Evolutionary conservation across 1,284 basidiomycete species (phyloP).

Genomic region (Schizopora paradoxa): DNA sequence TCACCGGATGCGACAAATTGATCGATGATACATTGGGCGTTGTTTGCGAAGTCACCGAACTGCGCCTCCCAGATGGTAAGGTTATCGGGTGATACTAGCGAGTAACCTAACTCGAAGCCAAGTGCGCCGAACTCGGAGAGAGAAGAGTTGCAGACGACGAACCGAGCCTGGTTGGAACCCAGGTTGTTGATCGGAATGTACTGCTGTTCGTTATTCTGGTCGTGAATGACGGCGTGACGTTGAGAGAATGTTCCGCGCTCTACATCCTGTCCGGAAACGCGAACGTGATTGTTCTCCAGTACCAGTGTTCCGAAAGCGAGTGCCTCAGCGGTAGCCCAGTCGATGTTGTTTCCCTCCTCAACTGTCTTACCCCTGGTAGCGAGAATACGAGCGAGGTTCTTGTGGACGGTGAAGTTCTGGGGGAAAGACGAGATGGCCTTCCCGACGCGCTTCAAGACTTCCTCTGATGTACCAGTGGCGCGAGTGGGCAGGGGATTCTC

Average conservation of each 20-base stretch:
- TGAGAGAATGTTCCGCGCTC: constrained; percentile 99
- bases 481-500: constrained; percentile 89
- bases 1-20: constrained; percentile 98
- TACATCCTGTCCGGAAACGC: constrained; percentile 97
- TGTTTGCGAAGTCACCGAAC: constrained; percentile 98
- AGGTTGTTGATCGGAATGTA: constrained; percentile 90
- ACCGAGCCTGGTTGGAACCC: constrained; percentile 81
- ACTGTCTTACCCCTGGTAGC: constrained; percentile 83
- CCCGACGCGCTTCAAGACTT: constrained; percentile 82
- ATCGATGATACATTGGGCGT: constrained; percentile 97
- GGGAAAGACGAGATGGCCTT: constrained; percentile 85
- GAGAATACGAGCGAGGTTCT: constrained; percentile 93
- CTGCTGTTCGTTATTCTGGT: constrained; percentile 89
- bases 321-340: constrained; percentile 99
- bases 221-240: constrained; percentile 95
- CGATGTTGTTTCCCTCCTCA: constrained; percentile 87
- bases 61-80: constrained; percentile 99
- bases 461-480: constrained; percentile 77
- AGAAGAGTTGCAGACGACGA: constrained; percentile 96
- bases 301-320: constrained; percentile 93
- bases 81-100: constrained; percentile 90
- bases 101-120: constrained; percentile 98
- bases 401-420: constrained; percentile 82
- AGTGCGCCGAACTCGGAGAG: constrained; percentile 94
- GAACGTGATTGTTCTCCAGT: constrained; percentile 91